Evolutionary conservation across 139 green algal species (phyloP).

Genomic region (Diplosphaera chodatii): DNA sequence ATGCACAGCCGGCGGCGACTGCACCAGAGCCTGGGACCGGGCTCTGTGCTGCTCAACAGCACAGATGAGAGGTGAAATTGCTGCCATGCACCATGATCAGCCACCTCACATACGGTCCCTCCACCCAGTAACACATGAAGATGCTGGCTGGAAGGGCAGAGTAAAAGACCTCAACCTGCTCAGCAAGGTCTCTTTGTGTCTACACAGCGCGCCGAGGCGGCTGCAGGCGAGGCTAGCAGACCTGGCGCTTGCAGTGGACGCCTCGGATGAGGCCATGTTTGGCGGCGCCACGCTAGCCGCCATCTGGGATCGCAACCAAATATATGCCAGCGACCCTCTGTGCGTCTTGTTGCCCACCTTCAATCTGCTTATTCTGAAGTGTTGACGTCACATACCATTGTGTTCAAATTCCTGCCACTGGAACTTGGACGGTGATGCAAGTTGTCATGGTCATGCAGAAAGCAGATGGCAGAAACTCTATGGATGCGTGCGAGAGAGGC

Average conservation of each 20-base stretch:
- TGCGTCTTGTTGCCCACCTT: too few relatives aligned
- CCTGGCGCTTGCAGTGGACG: constrained; percentile 50
- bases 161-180: too few relatives aligned
- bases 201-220: neutral
- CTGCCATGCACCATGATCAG: too few relatives aligned
- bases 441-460: too few relatives aligned
- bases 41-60: constrained; percentile 37
- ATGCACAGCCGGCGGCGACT: constrained; percentile 36
- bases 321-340: constrained; percentile 5
- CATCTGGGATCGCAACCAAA: constrained; percentile 27
- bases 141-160: neutral
- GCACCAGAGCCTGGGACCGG: constrained; percentile 39
- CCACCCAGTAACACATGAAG: too few relatives aligned
- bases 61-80: constrained; percentile 8
- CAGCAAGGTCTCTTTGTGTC: too few relatives aligned
- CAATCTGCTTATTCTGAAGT: neutral
- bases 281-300: constrained; percentile 27
- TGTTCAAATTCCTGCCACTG: too few relatives aligned
- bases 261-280: constrained; percentile 21
- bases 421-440: too few relatives aligned
- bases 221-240: constrained; percentile 34
- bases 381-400: neutral
- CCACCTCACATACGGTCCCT: too few relatives aligned
- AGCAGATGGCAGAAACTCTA: constrained; percentile 20
- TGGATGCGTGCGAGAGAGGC: constrained; percentile 33